These are phyloP conservation scores for Umbelopsis vinacea DNA, from an alignment of 192 early-diverging fungal species.

Conservation along the genomic window DNA sequence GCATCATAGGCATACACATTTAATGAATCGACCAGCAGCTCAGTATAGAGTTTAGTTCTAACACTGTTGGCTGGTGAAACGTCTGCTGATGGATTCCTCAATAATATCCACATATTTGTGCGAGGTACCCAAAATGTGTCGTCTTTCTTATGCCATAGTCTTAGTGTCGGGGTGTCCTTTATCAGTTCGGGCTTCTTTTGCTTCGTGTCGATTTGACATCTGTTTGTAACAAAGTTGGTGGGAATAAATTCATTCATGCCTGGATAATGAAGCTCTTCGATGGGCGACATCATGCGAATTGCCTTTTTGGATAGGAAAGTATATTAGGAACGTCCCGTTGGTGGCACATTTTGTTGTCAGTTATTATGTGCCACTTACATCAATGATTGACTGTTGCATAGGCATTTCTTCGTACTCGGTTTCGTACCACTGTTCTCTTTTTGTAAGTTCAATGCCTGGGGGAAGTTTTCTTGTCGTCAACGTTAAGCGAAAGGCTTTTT, in stretches of 20 bases:
- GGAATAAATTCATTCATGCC: conserved; percentile 84
- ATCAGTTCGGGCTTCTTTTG: conserved; percentile 57
- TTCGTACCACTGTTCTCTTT: conserved; percentile 80
- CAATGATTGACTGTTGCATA: conserved; percentile 57
- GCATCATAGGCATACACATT: conserved; percentile 51
- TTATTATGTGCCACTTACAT: conserved; percentile 37
- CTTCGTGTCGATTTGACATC: conserved; percentile 28
- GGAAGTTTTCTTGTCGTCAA: conserved; percentile 48
- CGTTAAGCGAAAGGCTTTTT: conserved; percentile 66
- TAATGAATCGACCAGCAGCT: conserved; percentile 44
- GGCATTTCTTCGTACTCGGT: conserved; percentile 74
- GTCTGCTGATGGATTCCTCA: conserved; percentile 74
- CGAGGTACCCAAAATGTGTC: conserved; percentile 92
- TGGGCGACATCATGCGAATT: neutral
- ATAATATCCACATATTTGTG: conserved; percentile 72
- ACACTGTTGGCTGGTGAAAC: conserved; percentile 72
- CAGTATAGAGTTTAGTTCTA: conserved; percentile 45
- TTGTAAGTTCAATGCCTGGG: conserved; percentile 46
- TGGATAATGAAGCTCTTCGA: conserved; percentile 41
- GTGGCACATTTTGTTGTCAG: neutral
- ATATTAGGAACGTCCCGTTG: too few relatives aligned
- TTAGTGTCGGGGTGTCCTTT: conserved; percentile 53
- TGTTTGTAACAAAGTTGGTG: conserved; percentile 68
- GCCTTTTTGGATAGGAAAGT: neutral
- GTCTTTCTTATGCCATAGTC: conserved; percentile 95